phyloP scores from a whole-genome alignment of 83 land plant species.

The Diphasiastrum complanatum region DNA sequence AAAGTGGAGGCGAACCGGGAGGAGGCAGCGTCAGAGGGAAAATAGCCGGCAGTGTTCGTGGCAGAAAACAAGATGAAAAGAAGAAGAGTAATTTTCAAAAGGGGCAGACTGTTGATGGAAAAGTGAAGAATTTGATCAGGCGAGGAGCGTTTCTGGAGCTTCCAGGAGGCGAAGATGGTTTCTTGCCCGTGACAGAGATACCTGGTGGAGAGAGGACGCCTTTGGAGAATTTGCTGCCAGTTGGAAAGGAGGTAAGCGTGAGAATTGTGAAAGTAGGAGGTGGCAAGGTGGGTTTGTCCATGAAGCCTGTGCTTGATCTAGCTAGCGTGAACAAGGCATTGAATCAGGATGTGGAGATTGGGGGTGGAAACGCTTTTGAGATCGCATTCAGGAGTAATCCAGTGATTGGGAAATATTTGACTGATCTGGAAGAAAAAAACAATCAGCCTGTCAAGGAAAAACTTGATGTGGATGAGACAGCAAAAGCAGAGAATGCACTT shows the following conservation, averaged over 20 bases:
- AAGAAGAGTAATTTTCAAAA: slow-evolving; percentile 3
- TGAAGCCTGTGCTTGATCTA: slow-evolving; percentile 7
- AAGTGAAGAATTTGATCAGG: slow-evolving; percentile 11
- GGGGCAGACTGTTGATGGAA: slow-evolving; percentile 8
- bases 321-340: background rate
- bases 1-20: background rate
- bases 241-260: slow-evolving; percentile 15
- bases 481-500: no score
- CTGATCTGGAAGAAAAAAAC: slow-evolving; percentile 3
- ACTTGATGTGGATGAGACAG: no score
- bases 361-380: slow-evolving; percentile 5
- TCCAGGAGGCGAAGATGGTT: slow-evolving; percentile 14
- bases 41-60: no score
- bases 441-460: no score
- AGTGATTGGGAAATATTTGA: background rate
- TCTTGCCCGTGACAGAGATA: slow-evolving; percentile 1
- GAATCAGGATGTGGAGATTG: background rate
- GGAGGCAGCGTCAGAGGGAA: background rate
- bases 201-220: slow-evolving; percentile 1
- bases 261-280: background rate
- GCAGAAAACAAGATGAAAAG: background rate
- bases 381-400: slow-evolving; percentile 9
- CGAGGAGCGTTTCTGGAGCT: slow-evolving; percentile 13
- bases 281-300: background rate
- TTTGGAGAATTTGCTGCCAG: slow-evolving; percentile 1